Base-by-base conservation (phyloP, 177 flowering plant genomes). In the Vitis hybrid region DNA sequence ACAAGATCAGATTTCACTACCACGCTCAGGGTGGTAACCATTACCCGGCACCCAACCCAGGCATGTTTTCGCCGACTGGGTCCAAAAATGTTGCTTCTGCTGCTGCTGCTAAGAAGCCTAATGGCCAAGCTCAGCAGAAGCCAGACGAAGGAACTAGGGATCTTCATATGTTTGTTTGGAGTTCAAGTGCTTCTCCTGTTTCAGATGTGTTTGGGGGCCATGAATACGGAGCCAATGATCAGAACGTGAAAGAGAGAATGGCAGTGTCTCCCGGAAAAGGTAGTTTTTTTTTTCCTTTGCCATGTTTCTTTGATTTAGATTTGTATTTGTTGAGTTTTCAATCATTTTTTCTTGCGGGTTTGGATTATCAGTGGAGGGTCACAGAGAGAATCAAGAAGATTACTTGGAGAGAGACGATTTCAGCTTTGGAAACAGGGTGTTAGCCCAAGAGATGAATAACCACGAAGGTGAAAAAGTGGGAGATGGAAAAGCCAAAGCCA, bases 101-200 rank as follows among this genome's bases (percentile, higher is more conserved):
- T 18, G 65, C 73, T 20, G 67, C 19, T 31, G 67, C 68, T 6
- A 85, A 79, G 68, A 83, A 73, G 80, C 63, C 83, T 15, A 82
- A 80, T 68, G 90, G 88, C 0, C 80, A 79, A 33, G 76, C 71
- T 17, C 77, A 66, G 38, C 75, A 76, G 62, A 78, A 79, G 17
- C 56, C 63, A 5, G 85, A 83, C 20, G 95, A 81, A 19, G 88
- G 88, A 17, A 73, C 70, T 0, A 92, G 80, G 68, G 98, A 92
- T 73, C 86, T 91, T 47, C 97, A 91, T 56, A 92, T 94, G 98
- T 94, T 94, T 79, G 97, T 94, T 24, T 94, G 98, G 98, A 94
- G 97, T 65, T 92, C 97, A 0, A 94, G 95, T 73, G 90, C 94
- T 64, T 94, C 98, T 31, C 98, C 98, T 4, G 98, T 92, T 11